These are phyloP conservation scores for Alloteropsis semialata DNA, from an alignment of 176 grass and related monocot species.

Conservation along the genomic window DNA sequence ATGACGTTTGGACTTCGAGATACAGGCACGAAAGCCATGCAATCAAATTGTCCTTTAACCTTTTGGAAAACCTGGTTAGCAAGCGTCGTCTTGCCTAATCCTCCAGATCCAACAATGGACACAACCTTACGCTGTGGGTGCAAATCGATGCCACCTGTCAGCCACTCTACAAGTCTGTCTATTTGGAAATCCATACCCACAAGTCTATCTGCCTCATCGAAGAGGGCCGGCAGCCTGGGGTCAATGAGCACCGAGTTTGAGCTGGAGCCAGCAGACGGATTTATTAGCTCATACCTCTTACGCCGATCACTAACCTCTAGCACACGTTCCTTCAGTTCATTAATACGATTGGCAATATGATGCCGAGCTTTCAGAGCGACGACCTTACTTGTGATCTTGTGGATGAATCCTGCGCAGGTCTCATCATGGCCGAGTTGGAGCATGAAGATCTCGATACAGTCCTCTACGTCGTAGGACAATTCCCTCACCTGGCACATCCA, in stretches of 20 bases:
- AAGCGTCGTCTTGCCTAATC: constrained; percentile 28
- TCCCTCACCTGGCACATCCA: constrained; percentile 20
- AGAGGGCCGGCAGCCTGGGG: not conserved
- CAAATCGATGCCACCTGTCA: not conserved
- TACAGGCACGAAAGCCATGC: not conserved
- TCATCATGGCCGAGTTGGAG: not conserved
- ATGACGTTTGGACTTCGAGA: not conserved
- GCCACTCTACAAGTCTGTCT: not conserved
- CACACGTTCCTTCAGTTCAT: not conserved
- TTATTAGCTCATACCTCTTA: not conserved
- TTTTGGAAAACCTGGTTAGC: constrained; percentile 2
- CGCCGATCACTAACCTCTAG: not conserved
- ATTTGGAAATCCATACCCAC: not conserved
- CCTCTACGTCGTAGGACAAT: constrained; percentile 27
- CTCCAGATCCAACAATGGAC: constrained; percentile 17
- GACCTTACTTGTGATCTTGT: not conserved
- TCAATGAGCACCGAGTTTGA: too few relatives aligned
- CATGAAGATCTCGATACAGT: constrained; percentile 10
- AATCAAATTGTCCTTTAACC: not conserved
- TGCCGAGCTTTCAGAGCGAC: not conserved
- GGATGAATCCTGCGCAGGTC: not conserved
- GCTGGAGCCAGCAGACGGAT: too few relatives aligned
- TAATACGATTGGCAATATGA: not conserved
- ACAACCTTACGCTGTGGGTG: not conserved
- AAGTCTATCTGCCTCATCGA: constrained; percentile 9